Percentiles rank a stretch among this genome's conserved stretches.
Evolutionary conservation across 306 rosid genomes (phyloP).

Genomic region (Alnus glutinosa): DNA sequence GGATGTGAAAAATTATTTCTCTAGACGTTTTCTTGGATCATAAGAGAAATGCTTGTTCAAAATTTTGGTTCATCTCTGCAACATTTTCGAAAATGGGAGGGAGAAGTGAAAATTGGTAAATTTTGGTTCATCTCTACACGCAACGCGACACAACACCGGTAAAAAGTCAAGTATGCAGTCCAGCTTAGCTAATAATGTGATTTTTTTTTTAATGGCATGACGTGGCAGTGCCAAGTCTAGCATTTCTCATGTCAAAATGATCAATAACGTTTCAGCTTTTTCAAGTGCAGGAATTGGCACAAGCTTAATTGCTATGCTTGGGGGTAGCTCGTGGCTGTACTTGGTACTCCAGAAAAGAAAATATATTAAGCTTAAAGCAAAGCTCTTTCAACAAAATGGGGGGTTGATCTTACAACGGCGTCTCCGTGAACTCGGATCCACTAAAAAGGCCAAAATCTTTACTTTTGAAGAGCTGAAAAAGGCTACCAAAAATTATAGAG

Average conservation of each 20-base stretch:
- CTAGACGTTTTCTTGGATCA: too few relatives aligned
- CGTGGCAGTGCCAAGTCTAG: too few relatives aligned
- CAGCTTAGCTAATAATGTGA: too few relatives aligned
- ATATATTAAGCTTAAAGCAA: background rate
- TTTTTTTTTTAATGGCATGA: background rate
- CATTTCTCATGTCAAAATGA: background rate
- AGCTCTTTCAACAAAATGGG: conserved; percentile 10
- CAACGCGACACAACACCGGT: too few relatives aligned
- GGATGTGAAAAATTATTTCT: too few relatives aligned
- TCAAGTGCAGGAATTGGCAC: background rate
- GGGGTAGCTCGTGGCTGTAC: too few relatives aligned
- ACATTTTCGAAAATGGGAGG: too few relatives aligned
- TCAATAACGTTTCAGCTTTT: background rate
- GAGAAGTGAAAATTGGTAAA: too few relatives aligned
- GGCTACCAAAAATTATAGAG: conserved; percentile 20
- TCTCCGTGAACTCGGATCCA: background rate
- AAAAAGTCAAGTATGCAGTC: too few relatives aligned
- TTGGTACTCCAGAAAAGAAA: background rate
- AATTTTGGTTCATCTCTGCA: too few relatives aligned
- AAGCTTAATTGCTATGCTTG: background rate
- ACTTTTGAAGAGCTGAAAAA: background rate
- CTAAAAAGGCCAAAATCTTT: conserved; percentile 9
- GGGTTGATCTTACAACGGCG: background rate
- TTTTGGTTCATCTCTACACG: too few relatives aligned
- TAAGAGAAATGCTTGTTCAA: too few relatives aligned